A percentile compares a stretch with the other conserved stretches of the same genome.
These are phyloP conservation scores for Mortierella sp. DNA, from an alignment of 371 early-diverging fungal genomes.

Conservation along the genomic window DNA sequence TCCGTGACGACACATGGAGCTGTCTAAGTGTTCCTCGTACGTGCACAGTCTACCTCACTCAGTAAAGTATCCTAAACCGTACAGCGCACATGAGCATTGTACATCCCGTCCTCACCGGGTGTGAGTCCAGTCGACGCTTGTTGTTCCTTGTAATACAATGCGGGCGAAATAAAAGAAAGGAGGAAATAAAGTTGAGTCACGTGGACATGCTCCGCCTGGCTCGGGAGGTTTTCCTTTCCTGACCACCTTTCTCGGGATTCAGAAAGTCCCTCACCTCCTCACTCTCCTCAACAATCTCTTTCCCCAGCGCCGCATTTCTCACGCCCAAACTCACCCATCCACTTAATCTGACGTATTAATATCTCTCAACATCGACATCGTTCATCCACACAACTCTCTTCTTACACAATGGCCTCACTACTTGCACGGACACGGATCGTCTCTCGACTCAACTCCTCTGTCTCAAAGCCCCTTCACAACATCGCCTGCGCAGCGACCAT, in stretches of 20 bases:
- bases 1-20: too few species aligned
- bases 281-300: not conserved
- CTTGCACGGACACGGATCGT: conserved; percentile 12
- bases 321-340: not conserved
- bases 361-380: not conserved
- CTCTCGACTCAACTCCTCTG: not conserved
- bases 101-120: too few species aligned
- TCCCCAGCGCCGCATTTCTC: conserved; percentile 2
- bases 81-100: too few species aligned
- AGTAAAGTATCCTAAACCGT: too few species aligned
- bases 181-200: not conserved
- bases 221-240: conserved; percentile 11
- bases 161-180: not conserved
- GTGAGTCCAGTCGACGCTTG: too few species aligned
- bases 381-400: not conserved
- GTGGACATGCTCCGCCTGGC: not conserved
- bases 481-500: conserved; percentile 27
- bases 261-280: not conserved
- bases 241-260: not conserved
- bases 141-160: not conserved
- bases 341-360: not conserved
- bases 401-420: not conserved
- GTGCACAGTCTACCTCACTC: too few species aligned
- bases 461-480: conserved; percentile 8
- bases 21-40: too few species aligned